A percentile compares a stretch with the other conserved stretches of the same genome.
phyloP scores from a whole-genome alignment of 306 rosid genomes.

The Luffa aegyptiaca region DNA sequence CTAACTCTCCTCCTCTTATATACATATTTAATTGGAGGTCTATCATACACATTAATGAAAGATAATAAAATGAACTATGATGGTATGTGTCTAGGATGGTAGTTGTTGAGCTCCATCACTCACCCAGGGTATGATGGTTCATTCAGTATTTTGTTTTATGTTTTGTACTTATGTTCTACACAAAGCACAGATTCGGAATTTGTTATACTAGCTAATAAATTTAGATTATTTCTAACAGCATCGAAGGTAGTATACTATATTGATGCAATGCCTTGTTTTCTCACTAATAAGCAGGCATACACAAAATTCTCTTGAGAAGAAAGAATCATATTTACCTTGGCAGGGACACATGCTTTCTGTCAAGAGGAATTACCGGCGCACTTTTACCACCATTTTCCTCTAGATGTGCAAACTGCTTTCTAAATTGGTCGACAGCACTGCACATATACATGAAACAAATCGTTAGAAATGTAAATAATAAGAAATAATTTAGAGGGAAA shows the following conservation, averaged over 20 bases:
- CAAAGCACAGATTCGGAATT: background rate
- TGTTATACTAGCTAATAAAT: background rate
- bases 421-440: slow-evolving; percentile 87
- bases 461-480: background rate
- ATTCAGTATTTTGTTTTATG: background rate
- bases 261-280: background rate
- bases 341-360: slow-evolving; percentile 74
- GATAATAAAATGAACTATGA: background rate
- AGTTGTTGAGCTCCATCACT: slow-evolving; percentile 1
- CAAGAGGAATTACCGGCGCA: slow-evolving; percentile 58
- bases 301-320: slow-evolving; percentile 5
- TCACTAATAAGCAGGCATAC: background rate
- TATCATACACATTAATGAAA: background rate
- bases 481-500: background rate
- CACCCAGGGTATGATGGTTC: background rate
- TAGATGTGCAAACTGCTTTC: slow-evolving; percentile 71
- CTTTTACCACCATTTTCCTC: slow-evolving; percentile 70
- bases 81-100: background rate
- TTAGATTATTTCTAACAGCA: background rate
- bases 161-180: background rate
- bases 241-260: background rate
- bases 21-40: too few species aligned
- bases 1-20: too few species aligned
- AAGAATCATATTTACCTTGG: slow-evolving; percentile 54
- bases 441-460: background rate